phyloP scores from a whole-genome alignment of 257 asterid species.

The Nicotiana paniculata region DNA sequence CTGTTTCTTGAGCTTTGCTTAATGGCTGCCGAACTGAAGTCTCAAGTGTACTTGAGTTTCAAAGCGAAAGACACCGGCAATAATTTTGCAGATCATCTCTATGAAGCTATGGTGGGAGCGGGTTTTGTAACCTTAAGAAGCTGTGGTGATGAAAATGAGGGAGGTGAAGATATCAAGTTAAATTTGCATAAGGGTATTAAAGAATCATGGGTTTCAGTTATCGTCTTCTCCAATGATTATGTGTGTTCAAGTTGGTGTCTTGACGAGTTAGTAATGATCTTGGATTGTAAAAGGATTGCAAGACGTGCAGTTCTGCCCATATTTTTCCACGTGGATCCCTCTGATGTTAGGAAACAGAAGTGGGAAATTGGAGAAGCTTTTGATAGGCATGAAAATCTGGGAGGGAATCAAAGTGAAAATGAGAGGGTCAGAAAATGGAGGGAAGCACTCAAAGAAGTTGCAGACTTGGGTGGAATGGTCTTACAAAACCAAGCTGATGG shows the following conservation, averaged over 20 bases:
- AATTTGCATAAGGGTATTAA: slow-evolving; percentile 3
- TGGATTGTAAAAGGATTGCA: slow-evolving; percentile 4
- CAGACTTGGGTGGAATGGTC: slow-evolving; percentile 18
- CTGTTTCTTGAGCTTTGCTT: background rate
- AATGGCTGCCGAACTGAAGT: background rate
- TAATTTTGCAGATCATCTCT: slow-evolving; percentile 3
- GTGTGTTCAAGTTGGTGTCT: slow-evolving; percentile 18
- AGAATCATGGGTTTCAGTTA: slow-evolving; percentile 9
- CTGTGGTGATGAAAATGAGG: slow-evolving; percentile 3
- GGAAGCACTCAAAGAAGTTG: slow-evolving; percentile 9
- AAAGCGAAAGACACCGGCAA: background rate
- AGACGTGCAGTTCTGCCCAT: slow-evolving; percentile 9
- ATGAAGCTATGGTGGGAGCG: slow-evolving; percentile 2
- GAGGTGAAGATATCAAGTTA: background rate
- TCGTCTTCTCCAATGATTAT: slow-evolving; percentile 7
- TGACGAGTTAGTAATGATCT: slow-evolving; percentile 14
- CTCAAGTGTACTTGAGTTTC: slow-evolving; percentile 13
- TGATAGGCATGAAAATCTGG: background rate
- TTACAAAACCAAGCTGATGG: slow-evolving; percentile 9
- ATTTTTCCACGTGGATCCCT: slow-evolving; percentile 14
- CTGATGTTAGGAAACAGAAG: slow-evolving; percentile 10
- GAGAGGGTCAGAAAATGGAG: slow-evolving; percentile 11
- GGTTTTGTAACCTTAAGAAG: slow-evolving; percentile 4
- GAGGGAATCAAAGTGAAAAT: background rate
- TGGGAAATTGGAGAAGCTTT: slow-evolving; percentile 3